Base-by-base conservation (phyloP, 345 rosid genomes). In the Eucalyptus regnans region DNA sequence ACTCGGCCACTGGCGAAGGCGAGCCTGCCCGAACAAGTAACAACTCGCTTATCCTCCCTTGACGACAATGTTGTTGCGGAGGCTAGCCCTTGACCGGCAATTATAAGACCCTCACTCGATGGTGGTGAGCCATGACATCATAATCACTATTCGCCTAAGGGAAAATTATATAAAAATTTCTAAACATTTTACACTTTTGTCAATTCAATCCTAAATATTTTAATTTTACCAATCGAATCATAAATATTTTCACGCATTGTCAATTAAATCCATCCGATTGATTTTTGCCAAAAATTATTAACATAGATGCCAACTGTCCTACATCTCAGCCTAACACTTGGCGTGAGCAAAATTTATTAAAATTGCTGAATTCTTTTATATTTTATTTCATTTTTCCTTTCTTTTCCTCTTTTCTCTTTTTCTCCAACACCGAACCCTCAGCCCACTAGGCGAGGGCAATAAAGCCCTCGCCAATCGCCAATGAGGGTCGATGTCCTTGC, bases 291-390 rank as follows among this genome's bases (percentile, higher is more conserved):
- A 56, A 56, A 20, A 20, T 22, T 1, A 8, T 56, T 56, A 3
- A 23, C 3, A 0, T 0, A 9, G 6, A 56, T 4, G 1, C 6
- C 12, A 18, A 18, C 0, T 18, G 1, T 9, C 23, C 23, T 18
- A 52, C 0, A 8, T 52, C 1, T 7, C 3, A 52, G 56, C 56
- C 56, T 52, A 52, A 52, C 56, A 18, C 23, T 23, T 52, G 8
- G 56, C 1, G 0, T 52, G 56, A 4, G 23, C 56, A 52, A 18
- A 3, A 1, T 52, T 7, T 52, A 52, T 52, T 52, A 20, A 52
- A 52, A 52, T 52, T 52, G 1, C 10, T 52, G 10, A 52, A 52
- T 52, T 52, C 4, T 52, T 52, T 52, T 52, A 52, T 52, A 1
- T 52, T 20, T 20, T 54, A 18, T 54, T 54, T 7, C 10, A 18